Percentiles rank a stretch among this genome's conserved stretches.
phyloP scores from a whole-genome alignment of 495 filamentous ascomycete genomes.

The Terfezia boudieri region DNA sequence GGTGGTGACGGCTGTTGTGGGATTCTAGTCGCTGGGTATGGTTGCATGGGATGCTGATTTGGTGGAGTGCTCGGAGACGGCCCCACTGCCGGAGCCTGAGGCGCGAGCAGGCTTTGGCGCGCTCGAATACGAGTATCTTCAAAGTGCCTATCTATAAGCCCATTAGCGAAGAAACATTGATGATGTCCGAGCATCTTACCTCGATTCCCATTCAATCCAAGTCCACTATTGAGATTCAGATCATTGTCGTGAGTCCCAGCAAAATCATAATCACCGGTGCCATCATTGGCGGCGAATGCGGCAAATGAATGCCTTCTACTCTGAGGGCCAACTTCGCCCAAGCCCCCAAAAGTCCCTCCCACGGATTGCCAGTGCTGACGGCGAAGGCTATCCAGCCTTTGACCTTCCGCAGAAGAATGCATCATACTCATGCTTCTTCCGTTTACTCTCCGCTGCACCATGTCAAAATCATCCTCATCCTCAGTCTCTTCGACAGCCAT shows the following conservation, averaged over 20 bases:
- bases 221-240: constrained; percentile 11
- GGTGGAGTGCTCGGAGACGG: constrained; percentile 13
- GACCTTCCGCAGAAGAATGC: constrained; percentile 33
- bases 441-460: constrained; percentile 15
- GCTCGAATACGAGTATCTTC: background rate
- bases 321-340: constrained; percentile 25
- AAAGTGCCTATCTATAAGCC: background rate
- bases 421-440: constrained; percentile 18
- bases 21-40: constrained; percentile 32
- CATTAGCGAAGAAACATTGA: too few relatives aligned
- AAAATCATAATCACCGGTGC: constrained; percentile 9
- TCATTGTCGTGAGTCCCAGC: constrained; percentile 9
- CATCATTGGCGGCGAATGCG: constrained; percentile 12
- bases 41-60: constrained; percentile 16
- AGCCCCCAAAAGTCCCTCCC: constrained; percentile 44
- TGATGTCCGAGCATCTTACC: background rate
- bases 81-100: constrained; percentile 6
- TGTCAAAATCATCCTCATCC: constrained; percentile 18
- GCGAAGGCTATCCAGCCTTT: constrained; percentile 53
- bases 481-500: constrained; percentile 13
- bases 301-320: constrained; percentile 95
- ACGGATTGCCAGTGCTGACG: constrained; percentile 78
- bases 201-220: constrained; percentile 13
- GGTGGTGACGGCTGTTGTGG: constrained; percentile 20
- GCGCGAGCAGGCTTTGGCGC: background rate